Conservation (phyloP, 441 rosid species). For the Pelargonium cotyledonis region DNA sequence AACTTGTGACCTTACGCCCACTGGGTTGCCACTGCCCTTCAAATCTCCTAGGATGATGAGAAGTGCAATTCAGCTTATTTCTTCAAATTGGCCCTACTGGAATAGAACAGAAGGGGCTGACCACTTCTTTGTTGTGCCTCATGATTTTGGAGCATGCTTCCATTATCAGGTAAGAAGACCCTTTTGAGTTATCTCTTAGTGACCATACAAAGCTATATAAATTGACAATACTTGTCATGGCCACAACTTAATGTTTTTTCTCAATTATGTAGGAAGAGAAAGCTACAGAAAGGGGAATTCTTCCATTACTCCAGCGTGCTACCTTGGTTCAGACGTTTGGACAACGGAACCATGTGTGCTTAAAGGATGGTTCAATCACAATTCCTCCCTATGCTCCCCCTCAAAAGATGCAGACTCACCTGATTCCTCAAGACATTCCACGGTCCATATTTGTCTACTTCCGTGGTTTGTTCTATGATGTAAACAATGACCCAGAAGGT, state of each 20-base stretch:
- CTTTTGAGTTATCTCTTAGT: neutral
- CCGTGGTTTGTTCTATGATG: slow-evolving; percentile 70
- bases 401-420: slow-evolving; percentile 68
- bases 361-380: slow-evolving; percentile 65
- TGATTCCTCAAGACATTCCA: slow-evolving; percentile 62
- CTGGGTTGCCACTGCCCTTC: slow-evolving; percentile 65
- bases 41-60: slow-evolving; percentile 79
- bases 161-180: slow-evolving; percentile 51
- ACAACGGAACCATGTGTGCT: slow-evolving; percentile 66
- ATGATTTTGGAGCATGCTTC: slow-evolving; percentile 74
- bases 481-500: slow-evolving; percentile 73
- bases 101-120: slow-evolving; percentile 70
- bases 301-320: slow-evolving; percentile 63
- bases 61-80: slow-evolving; percentile 73
- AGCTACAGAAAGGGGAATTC: slow-evolving; percentile 70
- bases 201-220: too few species aligned
- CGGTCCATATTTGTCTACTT: slow-evolving; percentile 70
- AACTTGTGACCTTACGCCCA: slow-evolving; percentile 69
- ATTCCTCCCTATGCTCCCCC: slow-evolving; percentile 81
- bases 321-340: slow-evolving; percentile 76
- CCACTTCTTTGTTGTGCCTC: slow-evolving; percentile 65
- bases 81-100: slow-evolving; percentile 81
- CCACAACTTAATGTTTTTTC: neutral
- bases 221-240: neutral
- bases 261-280: slow-evolving; percentile 49